These are phyloP conservation scores for Lupinus albus DNA, from an alignment of 306 rosid genomes.

Conservation along the genomic window DNA sequence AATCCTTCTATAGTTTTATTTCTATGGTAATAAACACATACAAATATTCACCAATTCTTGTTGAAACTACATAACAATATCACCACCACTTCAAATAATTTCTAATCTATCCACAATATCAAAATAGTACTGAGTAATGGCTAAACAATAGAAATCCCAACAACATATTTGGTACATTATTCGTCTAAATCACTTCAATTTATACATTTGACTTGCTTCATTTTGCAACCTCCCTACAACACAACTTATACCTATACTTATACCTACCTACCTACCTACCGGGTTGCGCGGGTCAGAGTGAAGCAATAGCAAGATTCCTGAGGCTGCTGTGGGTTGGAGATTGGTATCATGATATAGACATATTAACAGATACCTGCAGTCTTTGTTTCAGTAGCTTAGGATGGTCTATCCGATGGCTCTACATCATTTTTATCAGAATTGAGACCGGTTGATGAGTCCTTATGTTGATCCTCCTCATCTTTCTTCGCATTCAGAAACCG, in stretches of 20 bases:
- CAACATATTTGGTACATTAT: slow-evolving; percentile 32
- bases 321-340: slow-evolving; percentile 39
- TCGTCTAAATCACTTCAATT: slow-evolving; percentile 41
- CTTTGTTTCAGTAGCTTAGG: slow-evolving; percentile 43
- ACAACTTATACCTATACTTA: slow-evolving; percentile 71
- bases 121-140: slow-evolving; percentile 38
- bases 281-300: slow-evolving; percentile 51
- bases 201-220: slow-evolving; percentile 46
- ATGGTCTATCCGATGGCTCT: slow-evolving; percentile 59
- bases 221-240: slow-evolving; percentile 63
- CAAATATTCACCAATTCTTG: not conserved
- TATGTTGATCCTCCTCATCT: slow-evolving; percentile 61
- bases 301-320: slow-evolving; percentile 45
- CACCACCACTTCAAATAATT: slow-evolving; percentile 21
- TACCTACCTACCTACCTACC: slow-evolving; percentile 39
- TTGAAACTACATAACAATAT: slow-evolving; percentile 12
- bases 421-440: slow-evolving; percentile 64
- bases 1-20: not conserved
- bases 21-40: not conserved
- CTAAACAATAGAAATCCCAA: slow-evolving; percentile 41
- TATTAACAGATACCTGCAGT: slow-evolving; percentile 1
- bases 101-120: slow-evolving; percentile 30
- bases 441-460: slow-evolving; percentile 61
- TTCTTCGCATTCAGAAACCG: slow-evolving; percentile 87
- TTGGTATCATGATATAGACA: slow-evolving; percentile 37